These are phyloP conservation scores for Cytospora leucostoma DNA, from an alignment of 2,329 filamentous ascomycete species.

Conservation along the genomic window DNA sequence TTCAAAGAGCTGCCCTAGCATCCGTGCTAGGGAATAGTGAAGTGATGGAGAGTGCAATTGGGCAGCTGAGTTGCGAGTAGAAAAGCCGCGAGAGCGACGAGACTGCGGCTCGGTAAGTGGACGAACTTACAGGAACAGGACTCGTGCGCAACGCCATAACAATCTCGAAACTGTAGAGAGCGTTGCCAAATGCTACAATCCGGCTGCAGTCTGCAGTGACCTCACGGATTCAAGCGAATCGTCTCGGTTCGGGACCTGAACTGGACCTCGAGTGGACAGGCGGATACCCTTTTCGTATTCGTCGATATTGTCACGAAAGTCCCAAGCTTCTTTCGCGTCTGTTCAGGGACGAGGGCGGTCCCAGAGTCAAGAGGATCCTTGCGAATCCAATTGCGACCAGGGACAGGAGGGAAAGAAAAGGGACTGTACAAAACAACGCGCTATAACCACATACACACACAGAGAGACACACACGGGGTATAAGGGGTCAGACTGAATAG, in stretches of 20 bases:
- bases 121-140: constrained; percentile 26
- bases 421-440: neutral
- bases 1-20: neutral
- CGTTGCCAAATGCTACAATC: constrained; percentile 7
- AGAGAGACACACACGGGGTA: neutral
- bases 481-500: neutral
- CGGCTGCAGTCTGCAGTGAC: constrained; percentile 3
- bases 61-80: neutral
- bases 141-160: constrained; percentile 28
- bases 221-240: neutral
- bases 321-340: neutral
- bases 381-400: neutral
- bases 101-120: neutral
- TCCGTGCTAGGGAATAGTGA: neutral
- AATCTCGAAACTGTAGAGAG: constrained; percentile 15
- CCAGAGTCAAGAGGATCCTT: neutral
- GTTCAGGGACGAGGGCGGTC: neutral
- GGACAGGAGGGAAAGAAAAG: neutral
- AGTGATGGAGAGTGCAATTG: neutral
- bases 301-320: neutral
- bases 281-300: neutral
- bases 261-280: neutral
- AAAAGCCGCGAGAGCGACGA: constrained; percentile 16
- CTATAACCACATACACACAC: neutral
- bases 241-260: neutral